phyloP scores from a whole-genome alignment of 208 protist species.

The Crithidia brevicula region DNA sequence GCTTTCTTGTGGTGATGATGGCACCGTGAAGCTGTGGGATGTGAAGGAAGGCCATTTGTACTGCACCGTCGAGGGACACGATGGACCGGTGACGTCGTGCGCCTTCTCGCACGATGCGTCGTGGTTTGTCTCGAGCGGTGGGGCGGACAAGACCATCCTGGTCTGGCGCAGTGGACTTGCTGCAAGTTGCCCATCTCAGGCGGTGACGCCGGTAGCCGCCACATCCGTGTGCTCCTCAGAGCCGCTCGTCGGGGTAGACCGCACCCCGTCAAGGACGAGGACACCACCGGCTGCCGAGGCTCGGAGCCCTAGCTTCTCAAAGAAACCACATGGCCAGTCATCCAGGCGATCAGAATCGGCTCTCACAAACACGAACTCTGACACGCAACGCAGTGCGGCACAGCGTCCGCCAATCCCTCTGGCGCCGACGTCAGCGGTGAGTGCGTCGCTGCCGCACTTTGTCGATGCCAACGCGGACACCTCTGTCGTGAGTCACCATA shows the following conservation, averaged over 20 bases:
- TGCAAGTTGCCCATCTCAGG: background rate
- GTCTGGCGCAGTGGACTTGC: slow-evolving; percentile 83
- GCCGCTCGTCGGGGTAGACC: background rate
- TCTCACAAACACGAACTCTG: too few relatives aligned
- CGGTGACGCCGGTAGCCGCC: background rate
- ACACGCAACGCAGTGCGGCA: too few relatives aligned
- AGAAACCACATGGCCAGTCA: too few relatives aligned
- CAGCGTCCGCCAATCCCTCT: slow-evolving; percentile 6
- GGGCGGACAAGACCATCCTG: slow-evolving; percentile 77
- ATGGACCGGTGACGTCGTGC: slow-evolving; percentile 59
- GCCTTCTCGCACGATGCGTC: slow-evolving; percentile 56
- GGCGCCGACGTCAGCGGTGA: background rate
- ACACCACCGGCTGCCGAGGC: background rate
- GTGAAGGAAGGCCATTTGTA: slow-evolving; percentile 80
- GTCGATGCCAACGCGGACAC: background rate
- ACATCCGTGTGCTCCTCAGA: background rate
- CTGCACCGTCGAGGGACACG: slow-evolving; percentile 87
- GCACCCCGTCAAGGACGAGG: background rate
- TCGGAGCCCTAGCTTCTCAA: background rate
- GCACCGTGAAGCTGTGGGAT: slow-evolving; percentile 87
- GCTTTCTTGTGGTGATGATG: slow-evolving; percentile 79
- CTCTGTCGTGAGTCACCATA: background rate
- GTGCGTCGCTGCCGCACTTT: background rate
- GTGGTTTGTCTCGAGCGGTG: slow-evolving; percentile 74
- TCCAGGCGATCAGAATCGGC: too few relatives aligned